These are phyloP conservation scores for Anthostomella pinea DNA, from an alignment of 2,329 filamentous ascomycete species.

Conservation along the genomic window DNA sequence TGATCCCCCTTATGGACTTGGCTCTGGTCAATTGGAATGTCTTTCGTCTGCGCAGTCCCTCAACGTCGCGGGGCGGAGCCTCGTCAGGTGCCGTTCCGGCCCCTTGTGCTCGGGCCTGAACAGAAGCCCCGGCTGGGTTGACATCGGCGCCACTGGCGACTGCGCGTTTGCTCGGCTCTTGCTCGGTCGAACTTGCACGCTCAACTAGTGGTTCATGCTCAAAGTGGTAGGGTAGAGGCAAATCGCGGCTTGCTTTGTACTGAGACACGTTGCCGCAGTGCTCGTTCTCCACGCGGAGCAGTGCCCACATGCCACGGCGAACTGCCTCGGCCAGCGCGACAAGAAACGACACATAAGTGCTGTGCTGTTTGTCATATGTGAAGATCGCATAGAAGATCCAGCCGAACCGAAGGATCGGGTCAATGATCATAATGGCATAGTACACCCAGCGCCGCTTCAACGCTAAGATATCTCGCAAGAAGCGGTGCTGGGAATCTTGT, in stretches of 20 bases:
- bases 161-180: conserved; percentile 9
- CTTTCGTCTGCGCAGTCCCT: conserved; percentile 20
- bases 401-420: conserved; percentile 83
- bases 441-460: conserved; percentile 81
- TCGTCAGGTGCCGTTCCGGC: conserved; percentile 9
- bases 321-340: conserved; percentile 75
- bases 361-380: conserved; percentile 76
- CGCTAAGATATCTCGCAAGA: conserved; percentile 74
- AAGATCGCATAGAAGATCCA: conserved; percentile 95
- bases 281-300: conserved; percentile 96
- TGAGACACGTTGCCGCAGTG: conserved; percentile 89
- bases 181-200: conserved; percentile 38
- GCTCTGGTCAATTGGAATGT: conserved; percentile 24
- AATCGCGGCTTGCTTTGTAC: conserved; percentile 85
- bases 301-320: conserved; percentile 85
- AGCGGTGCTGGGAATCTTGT: conserved; percentile 61
- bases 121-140: conserved; percentile 13
- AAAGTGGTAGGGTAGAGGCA: conserved; percentile 77
- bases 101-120: conserved; percentile 15
- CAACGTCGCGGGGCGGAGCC: conserved; percentile 20
- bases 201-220: conserved; percentile 42
- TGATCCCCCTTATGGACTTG: conserved; percentile 54
- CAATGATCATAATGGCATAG: conserved; percentile 78
- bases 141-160: conserved; percentile 21
- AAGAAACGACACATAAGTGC: conserved; percentile 74